phyloP scores from a whole-genome alignment of 495 filamentous ascomycete species.

The Annulohypoxylon maeteangense region DNA sequence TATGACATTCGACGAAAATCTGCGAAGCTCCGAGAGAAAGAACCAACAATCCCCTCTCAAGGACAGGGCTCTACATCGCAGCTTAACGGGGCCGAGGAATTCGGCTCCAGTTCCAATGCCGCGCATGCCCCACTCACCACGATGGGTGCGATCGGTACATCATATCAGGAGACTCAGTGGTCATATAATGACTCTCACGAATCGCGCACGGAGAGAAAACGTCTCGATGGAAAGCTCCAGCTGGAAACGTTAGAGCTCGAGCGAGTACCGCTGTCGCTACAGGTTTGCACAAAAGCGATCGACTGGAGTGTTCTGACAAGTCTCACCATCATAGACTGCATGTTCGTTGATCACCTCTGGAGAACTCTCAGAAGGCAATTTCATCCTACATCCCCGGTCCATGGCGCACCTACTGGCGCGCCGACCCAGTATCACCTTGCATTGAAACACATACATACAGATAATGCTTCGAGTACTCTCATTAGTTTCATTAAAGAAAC shows the following conservation, averaged over 20 bases:
- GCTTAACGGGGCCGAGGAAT: conserved; percentile 26
- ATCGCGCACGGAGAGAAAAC: conserved; percentile 23
- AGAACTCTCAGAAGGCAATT: conserved; percentile 78
- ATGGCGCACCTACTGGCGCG: conserved; percentile 43
- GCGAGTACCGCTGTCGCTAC: conserved; percentile 76
- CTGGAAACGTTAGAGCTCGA: conserved; percentile 85
- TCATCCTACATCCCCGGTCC: conserved; percentile 61
- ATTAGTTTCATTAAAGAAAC: conserved; percentile 86
- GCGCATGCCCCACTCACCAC: not conserved
- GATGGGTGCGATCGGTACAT: conserved; percentile 1
- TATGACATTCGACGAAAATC: conserved; percentile 63
- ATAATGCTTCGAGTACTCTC: conserved; percentile 79
- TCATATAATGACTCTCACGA: not conserved
- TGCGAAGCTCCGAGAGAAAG: conserved; percentile 17
- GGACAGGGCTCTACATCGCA: conserved; percentile 19
- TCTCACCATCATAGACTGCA: conserved; percentile 84
- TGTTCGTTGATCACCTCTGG: conserved; percentile 83
- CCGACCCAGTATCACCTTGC: conserved; percentile 73
- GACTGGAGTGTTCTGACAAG: conserved; percentile 84
- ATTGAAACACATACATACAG: conserved; percentile 84
- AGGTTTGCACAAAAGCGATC: conserved; percentile 73
- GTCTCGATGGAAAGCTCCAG: conserved; percentile 66
- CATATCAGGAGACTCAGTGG: conserved; percentile 15
- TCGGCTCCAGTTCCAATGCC: conserved; percentile 26
- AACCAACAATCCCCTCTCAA: not conserved